Evolutionary conservation across 2,329 filamentous ascomycete genomes (phyloP).

Genomic region (Akanthomyces muscarius): DNA sequence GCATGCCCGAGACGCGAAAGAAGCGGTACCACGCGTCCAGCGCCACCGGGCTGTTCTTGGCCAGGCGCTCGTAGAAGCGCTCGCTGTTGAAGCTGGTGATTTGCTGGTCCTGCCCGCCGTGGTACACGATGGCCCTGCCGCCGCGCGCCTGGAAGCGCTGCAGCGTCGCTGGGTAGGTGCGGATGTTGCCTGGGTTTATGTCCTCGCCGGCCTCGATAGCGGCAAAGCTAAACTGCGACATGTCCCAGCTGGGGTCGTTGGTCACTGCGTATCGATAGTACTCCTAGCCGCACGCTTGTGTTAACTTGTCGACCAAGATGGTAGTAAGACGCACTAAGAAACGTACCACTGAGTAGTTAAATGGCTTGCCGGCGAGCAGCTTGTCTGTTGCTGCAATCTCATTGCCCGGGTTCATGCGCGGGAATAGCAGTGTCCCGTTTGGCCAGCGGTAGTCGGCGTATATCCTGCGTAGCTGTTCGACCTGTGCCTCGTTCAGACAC

Average conservation of each 20-base stretch:
- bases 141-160: constrained; percentile 36
- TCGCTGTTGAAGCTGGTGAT: constrained; percentile 31
- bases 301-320: too few species aligned
- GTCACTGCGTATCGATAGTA: constrained; percentile 40
- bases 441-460: constrained; percentile 28
- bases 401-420: constrained; percentile 46
- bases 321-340: too few species aligned
- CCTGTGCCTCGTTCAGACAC: constrained; percentile 42
- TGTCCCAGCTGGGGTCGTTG: constrained; percentile 36
- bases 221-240: constrained; percentile 31
- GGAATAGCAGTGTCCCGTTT: constrained; percentile 36
- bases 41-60: constrained; percentile 17
- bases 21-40: constrained; percentile 45
- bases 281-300: constrained; percentile 17
- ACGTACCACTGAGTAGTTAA: constrained; percentile 22
- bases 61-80: constrained; percentile 18
- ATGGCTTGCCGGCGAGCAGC: constrained; percentile 34
- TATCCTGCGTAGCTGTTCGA: constrained; percentile 32
- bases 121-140: constrained; percentile 44
- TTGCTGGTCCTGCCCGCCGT: constrained; percentile 40
- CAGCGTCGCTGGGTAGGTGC: constrained; percentile 38
- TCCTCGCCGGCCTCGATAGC: constrained; percentile 37
- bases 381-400: constrained; percentile 40
- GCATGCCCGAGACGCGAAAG: constrained; percentile 50
- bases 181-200: constrained; percentile 34